A percentile compares a stretch with the other conserved stretches of the same genome.
phyloP scores from a whole-genome alignment of 495 filamentous ascomycete genomes.

The Lophium mytilinum region DNA sequence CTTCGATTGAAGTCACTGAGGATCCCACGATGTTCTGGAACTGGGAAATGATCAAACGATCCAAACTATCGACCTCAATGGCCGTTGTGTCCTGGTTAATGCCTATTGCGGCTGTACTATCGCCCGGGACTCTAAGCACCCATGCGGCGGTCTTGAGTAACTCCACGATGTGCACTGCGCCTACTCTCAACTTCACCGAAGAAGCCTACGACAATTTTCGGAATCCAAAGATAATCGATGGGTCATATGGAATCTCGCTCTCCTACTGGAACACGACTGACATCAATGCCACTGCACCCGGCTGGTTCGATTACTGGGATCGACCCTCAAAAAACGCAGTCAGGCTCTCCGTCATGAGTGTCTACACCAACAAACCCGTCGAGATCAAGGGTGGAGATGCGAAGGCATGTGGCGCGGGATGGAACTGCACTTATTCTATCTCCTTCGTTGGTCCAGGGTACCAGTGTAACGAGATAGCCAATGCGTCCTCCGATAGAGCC shows the following conservation, averaged over 20 bases:
- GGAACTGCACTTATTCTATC: slow-evolving; percentile 26
- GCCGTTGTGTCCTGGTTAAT: slow-evolving; percentile 27
- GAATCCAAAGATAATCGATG: slow-evolving; percentile 1
- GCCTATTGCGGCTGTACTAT: neutral
- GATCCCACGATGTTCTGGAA: slow-evolving; percentile 32
- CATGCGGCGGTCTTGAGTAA: slow-evolving; percentile 5
- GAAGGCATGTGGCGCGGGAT: slow-evolving; percentile 9
- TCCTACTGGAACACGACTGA: slow-evolving; percentile 28
- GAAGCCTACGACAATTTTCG: neutral
- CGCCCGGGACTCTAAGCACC: slow-evolving; percentile 30
- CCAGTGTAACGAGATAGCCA: slow-evolving; percentile 19
- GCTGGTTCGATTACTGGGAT: slow-evolving; percentile 24
- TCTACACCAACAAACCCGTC: slow-evolving; percentile 15
- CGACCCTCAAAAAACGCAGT: slow-evolving; percentile 19
- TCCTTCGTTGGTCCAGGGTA: slow-evolving; percentile 28
- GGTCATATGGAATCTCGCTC: slow-evolving; percentile 22
- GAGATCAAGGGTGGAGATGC: neutral
- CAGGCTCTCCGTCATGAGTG: slow-evolving; percentile 17
- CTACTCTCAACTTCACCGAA: slow-evolving; percentile 21
- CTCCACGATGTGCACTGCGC: slow-evolving; percentile 12
- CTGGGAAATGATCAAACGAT: slow-evolving; percentile 30
- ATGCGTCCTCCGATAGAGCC: neutral
- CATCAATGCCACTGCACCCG: neutral
- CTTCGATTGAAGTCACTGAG: slow-evolving; percentile 32
- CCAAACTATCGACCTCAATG: slow-evolving; percentile 32